Base-by-base conservation (phyloP, 139 green algal genomes). In the Coccomyxa sp. region DNA sequence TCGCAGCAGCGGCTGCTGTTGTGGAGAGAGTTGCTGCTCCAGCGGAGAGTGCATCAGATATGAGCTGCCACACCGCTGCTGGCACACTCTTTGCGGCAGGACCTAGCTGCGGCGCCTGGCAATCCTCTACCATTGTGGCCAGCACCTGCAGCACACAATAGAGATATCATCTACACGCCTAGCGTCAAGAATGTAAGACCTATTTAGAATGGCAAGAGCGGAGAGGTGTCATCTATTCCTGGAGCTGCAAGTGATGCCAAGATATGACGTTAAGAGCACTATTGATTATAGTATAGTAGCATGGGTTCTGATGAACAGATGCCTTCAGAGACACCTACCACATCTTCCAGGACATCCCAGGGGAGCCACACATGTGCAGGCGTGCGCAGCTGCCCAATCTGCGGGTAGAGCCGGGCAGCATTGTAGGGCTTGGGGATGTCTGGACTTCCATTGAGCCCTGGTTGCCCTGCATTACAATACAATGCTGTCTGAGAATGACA, bases 1-100 rank as follows among this genome's bases (percentile, higher is more conserved):
- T 29, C 14, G 78, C 78, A 22, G 39, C 39, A 39, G 64, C 38
- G 39, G 58, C 79, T 34, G 79, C 68, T 1, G 68, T 55, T 14
- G 44, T 24, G 34, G 33, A 78, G 7, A 36, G 40, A 24, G 80
- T 76, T 8, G 78, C 68, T 34, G 41, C 78, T 12, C 84, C 86
- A 35, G 81, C 84, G 24, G 70, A 71, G 58, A 91, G 74, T 29
- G 75, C 78, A 39, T 82, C 80, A 16, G 70, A 68, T 3, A 79
- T 86, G 33, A 78, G 68, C 69, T 76, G 70, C 75, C 79, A 91
- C 8, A 73, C 68, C 38, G 68, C 54, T 33, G 74, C 82, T 3
- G 75, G 74, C 55, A 70, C 69, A n/a, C 69, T 74, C 33, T n/a
- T n/a, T n/a, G n/a, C n/a, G n/a, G n/a, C n/a, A n/a, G n/a, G n/a